A percentile compares a stretch with the other conserved stretches of the same genome.
These are phyloP conservation scores for Solanum aculeatissimum DNA, from an alignment of 305 asterid species.

Conservation along the genomic window DNA sequence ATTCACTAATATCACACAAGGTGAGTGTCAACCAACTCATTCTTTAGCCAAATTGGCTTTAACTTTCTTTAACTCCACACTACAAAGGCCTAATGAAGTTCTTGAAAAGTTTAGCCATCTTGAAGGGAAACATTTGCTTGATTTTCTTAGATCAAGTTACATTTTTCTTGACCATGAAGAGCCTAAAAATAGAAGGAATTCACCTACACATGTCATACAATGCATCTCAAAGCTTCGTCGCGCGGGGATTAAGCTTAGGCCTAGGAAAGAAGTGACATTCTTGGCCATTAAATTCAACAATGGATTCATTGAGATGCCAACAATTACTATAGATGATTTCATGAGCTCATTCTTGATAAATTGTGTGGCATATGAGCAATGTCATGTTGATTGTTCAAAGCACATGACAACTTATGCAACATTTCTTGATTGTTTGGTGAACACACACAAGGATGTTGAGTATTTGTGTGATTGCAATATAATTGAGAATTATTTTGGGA, in stretches of 20 bases:
- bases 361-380: conserved; percentile 89
- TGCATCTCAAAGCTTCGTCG: conserved; percentile 58
- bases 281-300: conserved; percentile 35
- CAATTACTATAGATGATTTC: conserved; percentile 59
- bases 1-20: conserved; percentile 19
- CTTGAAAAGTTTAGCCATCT: conserved; percentile 12
- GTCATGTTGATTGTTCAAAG: conserved; percentile 46
- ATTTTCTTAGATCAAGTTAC: conserved; percentile 60
- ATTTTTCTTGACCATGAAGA: conserved; percentile 33
- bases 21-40: conserved; percentile 18
- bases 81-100: conserved; percentile 35
- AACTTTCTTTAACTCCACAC: conserved; percentile 40
- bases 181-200: neutral
- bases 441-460: conserved; percentile 47
- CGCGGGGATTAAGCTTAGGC: conserved; percentile 48
- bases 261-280: conserved; percentile 38
- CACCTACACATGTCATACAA: conserved; percentile 38
- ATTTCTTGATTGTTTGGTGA: conserved; percentile 51
- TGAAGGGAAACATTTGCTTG: conserved; percentile 59
- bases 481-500: conserved; percentile 67
- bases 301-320: conserved; percentile 70
- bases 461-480: conserved; percentile 41
- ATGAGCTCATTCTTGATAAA: conserved; percentile 56
- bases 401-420: conserved; percentile 76
- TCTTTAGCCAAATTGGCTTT: conserved; percentile 28